Evolutionary conservation across 2,329 filamentous ascomycete species (phyloP).

Genomic region (Gnomoniopsis smithogilvyi): DNA sequence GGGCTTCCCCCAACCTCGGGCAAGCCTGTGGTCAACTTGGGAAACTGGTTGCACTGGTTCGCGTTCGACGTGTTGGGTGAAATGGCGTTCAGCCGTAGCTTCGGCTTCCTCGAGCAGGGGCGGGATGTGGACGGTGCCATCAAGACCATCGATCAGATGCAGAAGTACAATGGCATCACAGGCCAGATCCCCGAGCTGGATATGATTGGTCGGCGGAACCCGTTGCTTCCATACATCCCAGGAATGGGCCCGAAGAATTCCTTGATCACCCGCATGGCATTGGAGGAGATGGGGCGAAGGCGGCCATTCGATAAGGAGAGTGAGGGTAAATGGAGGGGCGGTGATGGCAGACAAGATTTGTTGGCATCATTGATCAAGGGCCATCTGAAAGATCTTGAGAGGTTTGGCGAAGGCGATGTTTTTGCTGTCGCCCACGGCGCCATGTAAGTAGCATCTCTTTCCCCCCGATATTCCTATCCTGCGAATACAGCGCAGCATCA

Average conservation of each 20-base stretch:
- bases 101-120: slow-evolving; percentile 49
- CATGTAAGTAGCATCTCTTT: slow-evolving; percentile 38
- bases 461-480: neutral
- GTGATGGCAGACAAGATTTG: slow-evolving; percentile 47
- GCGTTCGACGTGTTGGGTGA: slow-evolving; percentile 50
- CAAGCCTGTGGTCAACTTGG: slow-evolving; percentile 39
- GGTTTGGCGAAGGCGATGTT: slow-evolving; percentile 49
- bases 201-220: slow-evolving; percentile 44
- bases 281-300: slow-evolving; percentile 45
- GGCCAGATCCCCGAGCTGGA: slow-evolving; percentile 51
- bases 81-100: slow-evolving; percentile 48
- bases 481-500: neutral
- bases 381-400: slow-evolving; percentile 45
- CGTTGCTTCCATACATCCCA: slow-evolving; percentile 42
- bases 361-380: slow-evolving; percentile 49
- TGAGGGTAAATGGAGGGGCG: slow-evolving; percentile 35
- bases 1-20: slow-evolving; percentile 17
- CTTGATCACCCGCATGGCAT: slow-evolving; percentile 49
- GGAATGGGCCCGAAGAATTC: slow-evolving; percentile 41
- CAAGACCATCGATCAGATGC: slow-evolving; percentile 48
- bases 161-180: slow-evolving; percentile 50
- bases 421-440: slow-evolving; percentile 56
- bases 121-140: slow-evolving; percentile 49
- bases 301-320: slow-evolving; percentile 43
- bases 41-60: slow-evolving; percentile 42